Conservation (phyloP, 306 rosid species). For the Pyrus bretschneideri region DNA sequence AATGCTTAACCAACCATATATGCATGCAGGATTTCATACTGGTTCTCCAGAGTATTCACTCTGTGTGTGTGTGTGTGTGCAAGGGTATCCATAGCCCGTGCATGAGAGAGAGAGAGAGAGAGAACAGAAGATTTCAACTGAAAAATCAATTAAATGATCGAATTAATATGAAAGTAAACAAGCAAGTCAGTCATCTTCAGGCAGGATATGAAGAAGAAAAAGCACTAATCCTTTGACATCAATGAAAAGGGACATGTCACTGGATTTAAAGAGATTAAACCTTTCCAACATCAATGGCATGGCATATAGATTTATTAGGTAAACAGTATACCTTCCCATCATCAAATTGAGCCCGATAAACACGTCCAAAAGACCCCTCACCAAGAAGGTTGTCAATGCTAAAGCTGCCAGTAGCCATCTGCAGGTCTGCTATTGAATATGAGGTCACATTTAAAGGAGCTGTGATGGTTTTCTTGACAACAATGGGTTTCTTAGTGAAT, state of each 20-base stretch:
- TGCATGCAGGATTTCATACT: background rate
- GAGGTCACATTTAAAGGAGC: slow-evolving; percentile 64
- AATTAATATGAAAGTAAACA: no score
- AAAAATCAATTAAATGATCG: background rate
- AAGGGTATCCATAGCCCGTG: background rate
- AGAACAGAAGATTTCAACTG: background rate
- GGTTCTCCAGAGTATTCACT: background rate
- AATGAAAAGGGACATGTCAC: background rate
- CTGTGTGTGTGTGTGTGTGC: background rate
- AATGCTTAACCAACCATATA: background rate
- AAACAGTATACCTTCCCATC: slow-evolving; percentile 68
- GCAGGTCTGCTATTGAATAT: slow-evolving; percentile 87
- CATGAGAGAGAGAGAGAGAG: no score
- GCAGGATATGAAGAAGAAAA: background rate
- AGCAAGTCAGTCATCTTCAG: background rate
- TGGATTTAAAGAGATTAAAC: background rate
- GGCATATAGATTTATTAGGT: slow-evolving; percentile 1
- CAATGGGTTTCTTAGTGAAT: slow-evolving; percentile 43
- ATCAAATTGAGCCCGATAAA: slow-evolving; percentile 80
- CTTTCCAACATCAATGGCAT: slow-evolving; percentile 4
- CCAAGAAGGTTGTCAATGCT: slow-evolving; percentile 80
- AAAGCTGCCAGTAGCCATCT: slow-evolving; percentile 97
- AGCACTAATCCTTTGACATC: background rate
- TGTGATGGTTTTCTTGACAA: slow-evolving; percentile 42
- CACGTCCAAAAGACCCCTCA: slow-evolving; percentile 92